Conservation (phyloP, 202 grass and related monocot genomes). For the Carex arenaria region DNA sequence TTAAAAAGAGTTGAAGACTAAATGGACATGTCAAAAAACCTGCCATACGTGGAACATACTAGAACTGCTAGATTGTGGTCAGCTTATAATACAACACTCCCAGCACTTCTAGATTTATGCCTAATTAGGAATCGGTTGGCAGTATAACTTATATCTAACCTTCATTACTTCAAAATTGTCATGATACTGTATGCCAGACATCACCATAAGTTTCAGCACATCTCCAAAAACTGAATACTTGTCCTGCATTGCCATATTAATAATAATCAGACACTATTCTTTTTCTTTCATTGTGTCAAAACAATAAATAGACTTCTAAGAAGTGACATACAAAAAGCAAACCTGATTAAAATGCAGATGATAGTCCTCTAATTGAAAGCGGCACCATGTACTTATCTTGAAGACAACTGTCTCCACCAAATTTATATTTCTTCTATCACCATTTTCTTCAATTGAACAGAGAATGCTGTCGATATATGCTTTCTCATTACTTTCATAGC, state of each 20-base stretch:
- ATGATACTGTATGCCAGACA: constrained; percentile 22
- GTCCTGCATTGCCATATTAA: constrained; percentile 37
- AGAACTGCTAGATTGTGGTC: constrained; percentile 14
- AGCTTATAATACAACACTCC: constrained; percentile 10
- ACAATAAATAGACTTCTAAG: neutral
- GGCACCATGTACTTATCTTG: constrained; percentile 62
- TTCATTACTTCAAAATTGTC: constrained; percentile 39
- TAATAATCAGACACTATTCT: constrained; percentile 1
- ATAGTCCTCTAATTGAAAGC: constrained; percentile 66
- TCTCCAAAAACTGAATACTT: constrained; percentile 49
- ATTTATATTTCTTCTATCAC: constrained; percentile 39
- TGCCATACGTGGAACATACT: constrained; percentile 12
- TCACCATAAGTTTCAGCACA: constrained; percentile 46
- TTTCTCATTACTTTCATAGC: constrained; percentile 38
- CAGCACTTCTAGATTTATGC: constrained; percentile 11
- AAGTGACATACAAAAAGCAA: constrained; percentile 2
- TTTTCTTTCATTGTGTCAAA: neutral
- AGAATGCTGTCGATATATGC: constrained; percentile 60
- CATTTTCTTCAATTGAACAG: constrained; percentile 51
- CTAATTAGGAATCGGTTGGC: constrained; percentile 4
- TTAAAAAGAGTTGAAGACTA: too few relatives aligned
- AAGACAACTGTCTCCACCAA: constrained; percentile 52
- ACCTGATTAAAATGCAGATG: constrained; percentile 84
- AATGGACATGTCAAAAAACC: constrained; percentile 19
- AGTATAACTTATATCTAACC: constrained; percentile 45